These are phyloP conservation scores for Tulasnella sp. DNA, from an alignment of 768 basidiomycete genomes.

Conservation along the genomic window DNA sequence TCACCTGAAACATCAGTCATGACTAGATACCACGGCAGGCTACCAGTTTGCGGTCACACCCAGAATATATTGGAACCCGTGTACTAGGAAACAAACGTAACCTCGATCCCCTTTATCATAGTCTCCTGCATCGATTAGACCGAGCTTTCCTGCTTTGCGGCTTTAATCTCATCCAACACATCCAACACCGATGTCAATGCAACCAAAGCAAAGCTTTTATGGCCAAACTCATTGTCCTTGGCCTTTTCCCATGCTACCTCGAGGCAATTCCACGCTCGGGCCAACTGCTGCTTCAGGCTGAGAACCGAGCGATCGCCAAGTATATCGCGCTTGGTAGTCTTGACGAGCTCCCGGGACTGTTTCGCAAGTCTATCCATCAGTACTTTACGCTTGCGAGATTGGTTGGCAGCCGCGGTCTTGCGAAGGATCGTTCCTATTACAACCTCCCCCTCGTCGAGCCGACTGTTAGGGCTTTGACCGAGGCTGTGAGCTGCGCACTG, in stretches of 20 bases:
- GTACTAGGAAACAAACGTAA: no score
- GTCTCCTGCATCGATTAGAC: no score
- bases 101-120: no score
- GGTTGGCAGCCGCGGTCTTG: conserved; percentile 48
- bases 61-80: no score
- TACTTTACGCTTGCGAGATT: conserved; percentile 57
- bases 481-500: conserved; percentile 66
- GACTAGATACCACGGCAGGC: no score
- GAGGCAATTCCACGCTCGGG: conserved; percentile 65
- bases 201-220: conserved; percentile 65
- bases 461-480: conserved; percentile 52
- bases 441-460: conserved; percentile 67
- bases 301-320: not conserved
- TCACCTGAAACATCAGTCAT: not conserved
- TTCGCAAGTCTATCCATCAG: conserved; percentile 45
- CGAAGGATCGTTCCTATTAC: conserved; percentile 71
- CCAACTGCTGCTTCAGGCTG: conserved; percentile 41
- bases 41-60: no score
- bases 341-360: conserved; percentile 33
- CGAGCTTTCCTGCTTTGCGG: not conserved
- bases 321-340: not conserved
- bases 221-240: conserved; percentile 34
- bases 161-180: conserved; percentile 44
- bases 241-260: conserved; percentile 47
- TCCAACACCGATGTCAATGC: conserved; percentile 59